Evolutionary conservation across 2,329 filamentous ascomycete genomes (phyloP).

Genomic region (Pyrenophora seminiperda): DNA sequence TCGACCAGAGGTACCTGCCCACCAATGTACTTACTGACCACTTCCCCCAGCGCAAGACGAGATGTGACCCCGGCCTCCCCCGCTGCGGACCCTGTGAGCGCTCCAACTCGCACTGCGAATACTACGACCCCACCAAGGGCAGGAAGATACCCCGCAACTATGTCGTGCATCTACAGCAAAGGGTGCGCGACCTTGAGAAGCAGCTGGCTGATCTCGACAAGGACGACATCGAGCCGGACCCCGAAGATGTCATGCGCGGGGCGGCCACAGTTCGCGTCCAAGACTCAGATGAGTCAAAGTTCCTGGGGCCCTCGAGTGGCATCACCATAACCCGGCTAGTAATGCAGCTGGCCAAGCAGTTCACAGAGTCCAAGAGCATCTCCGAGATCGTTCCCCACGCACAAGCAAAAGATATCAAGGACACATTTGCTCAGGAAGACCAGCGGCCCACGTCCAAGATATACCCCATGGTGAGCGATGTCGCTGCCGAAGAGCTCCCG

Average conservation of each 20-base stretch:
- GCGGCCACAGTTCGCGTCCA: constrained; percentile 84
- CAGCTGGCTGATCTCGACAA: constrained; percentile 80
- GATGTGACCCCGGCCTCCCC: constrained; percentile 91
- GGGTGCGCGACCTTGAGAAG: constrained; percentile 78
- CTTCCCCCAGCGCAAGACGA: constrained; percentile 77
- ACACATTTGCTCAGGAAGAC: constrained; percentile 69
- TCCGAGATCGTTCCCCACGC: constrained; percentile 87
- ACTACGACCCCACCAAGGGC: constrained; percentile 87
- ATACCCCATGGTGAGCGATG: constrained; percentile 87
- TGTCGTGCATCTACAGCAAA: constrained; percentile 88
- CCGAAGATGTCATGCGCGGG: constrained; percentile 84
- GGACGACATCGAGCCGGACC: constrained; percentile 70
- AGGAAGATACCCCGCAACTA: constrained; percentile 88
- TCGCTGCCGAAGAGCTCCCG: constrained; percentile 77
- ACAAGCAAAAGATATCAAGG: constrained; percentile 68
- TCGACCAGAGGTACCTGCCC: background rate
- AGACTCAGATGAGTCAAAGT: constrained; percentile 86
- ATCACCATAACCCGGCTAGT: constrained; percentile 93
- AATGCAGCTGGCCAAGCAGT: constrained; percentile 95
- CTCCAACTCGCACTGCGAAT: constrained; percentile 89
- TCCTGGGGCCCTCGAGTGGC: constrained; percentile 90
- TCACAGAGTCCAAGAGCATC: constrained; percentile 87
- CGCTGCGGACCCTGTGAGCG: constrained; percentile 92
- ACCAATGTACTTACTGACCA: constrained; percentile 16
- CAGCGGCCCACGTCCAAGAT: constrained; percentile 74